These are phyloP conservation scores for Alternaria consortialis DNA, from an alignment of 2,329 filamentous ascomycete species.

Conservation along the genomic window DNA sequence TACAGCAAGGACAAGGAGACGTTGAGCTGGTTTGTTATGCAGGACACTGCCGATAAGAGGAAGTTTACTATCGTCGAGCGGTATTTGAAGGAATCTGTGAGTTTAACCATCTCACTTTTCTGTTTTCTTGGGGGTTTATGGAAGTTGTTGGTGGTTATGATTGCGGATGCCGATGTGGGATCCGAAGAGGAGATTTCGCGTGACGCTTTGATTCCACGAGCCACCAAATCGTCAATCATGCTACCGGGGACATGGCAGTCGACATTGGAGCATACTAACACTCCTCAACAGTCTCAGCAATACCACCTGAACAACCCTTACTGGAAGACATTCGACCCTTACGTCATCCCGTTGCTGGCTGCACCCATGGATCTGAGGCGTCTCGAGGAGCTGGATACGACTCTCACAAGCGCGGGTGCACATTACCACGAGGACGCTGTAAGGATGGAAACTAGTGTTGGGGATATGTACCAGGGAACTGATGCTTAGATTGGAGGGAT, in stretches of 20 bases:
- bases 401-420: not conserved
- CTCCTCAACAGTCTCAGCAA: slow-evolving; percentile 46
- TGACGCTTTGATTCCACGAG: too few species aligned
- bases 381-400: slow-evolving; percentile 69
- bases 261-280: not conserved
- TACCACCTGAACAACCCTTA: slow-evolving; percentile 69
- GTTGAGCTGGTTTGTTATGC: slow-evolving; percentile 76
- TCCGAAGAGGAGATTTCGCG: not conserved
- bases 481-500: slow-evolving; percentile 4
- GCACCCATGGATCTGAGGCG: slow-evolving; percentile 74
- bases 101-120: slow-evolving; percentile 33
- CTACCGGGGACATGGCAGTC: not conserved
- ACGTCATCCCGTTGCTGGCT: slow-evolving; percentile 73
- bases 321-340: slow-evolving; percentile 80
- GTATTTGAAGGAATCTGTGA: slow-evolving; percentile 71
- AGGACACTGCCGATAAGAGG: slow-evolving; percentile 72
- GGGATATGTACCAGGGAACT: slow-evolving; percentile 17
- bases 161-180: not conserved
- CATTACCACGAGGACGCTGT: slow-evolving; percentile 19
- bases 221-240: not conserved
- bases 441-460: slow-evolving; percentile 12
- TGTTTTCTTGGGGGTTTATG: not conserved
- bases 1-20: slow-evolving; percentile 77
- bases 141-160: not conserved
- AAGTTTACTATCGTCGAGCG: slow-evolving; percentile 80